phyloP scores from a whole-genome alignment of 2,329 filamentous ascomycete species.

The Leptoxyphium fumago region DNA sequence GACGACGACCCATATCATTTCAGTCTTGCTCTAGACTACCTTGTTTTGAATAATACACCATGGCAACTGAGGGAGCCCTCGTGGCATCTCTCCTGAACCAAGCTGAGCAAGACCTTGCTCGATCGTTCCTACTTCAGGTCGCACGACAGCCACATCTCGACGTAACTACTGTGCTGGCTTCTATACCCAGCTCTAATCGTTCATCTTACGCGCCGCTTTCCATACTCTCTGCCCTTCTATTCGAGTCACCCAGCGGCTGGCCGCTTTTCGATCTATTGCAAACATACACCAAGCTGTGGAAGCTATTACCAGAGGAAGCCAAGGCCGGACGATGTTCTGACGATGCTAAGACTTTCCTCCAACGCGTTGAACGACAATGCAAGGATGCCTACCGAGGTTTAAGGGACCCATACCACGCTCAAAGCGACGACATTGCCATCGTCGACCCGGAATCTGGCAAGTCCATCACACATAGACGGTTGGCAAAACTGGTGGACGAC shows the following conservation, averaged over 20 bases:
- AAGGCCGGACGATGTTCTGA: constrained; percentile 16
- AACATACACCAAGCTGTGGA: constrained; percentile 23
- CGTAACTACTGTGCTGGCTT: neutral
- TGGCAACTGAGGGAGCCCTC: neutral
- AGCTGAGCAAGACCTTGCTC: neutral
- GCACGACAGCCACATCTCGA: neutral
- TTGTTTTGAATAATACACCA: too few species aligned
- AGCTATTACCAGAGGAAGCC: constrained; percentile 22
- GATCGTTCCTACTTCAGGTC: neutral
- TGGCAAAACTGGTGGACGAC: constrained; percentile 12
- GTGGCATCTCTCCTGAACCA: neutral
- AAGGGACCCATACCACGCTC: constrained; percentile 15
- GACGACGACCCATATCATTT: too few species aligned
- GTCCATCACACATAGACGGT: constrained; percentile 11
- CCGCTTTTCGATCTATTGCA: constrained; percentile 17
- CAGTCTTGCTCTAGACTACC: too few species aligned
- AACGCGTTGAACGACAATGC: constrained; percentile 12
- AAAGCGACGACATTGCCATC: constrained; percentile 11
- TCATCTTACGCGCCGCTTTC: constrained; percentile 14
- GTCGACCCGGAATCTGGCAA: constrained; percentile 16
- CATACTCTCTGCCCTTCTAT: constrained; percentile 13
- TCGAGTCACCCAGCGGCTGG: constrained; percentile 12
- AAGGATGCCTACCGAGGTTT: constrained; percentile 14
- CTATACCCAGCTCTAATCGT: constrained; percentile 8
- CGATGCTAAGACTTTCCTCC: constrained; percentile 7